Base-by-base conservation (phyloP, 352 stramenopile species). In the Hyphochytrium catenoides region DNA sequence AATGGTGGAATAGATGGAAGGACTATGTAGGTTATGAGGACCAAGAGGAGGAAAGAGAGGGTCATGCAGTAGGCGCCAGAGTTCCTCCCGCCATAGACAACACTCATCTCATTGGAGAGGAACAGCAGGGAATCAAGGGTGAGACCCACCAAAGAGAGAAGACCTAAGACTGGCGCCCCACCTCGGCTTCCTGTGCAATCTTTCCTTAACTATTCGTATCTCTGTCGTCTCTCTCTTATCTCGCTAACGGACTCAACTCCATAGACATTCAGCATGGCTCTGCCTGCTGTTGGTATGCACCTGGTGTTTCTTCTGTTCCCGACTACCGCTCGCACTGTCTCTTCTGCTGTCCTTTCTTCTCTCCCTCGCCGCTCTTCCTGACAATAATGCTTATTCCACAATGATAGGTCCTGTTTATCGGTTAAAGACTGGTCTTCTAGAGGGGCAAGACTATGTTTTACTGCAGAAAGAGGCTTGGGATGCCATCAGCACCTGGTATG, bases 1-100 rank as follows among this genome's bases (percentile, higher is more conserved):
- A 76, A 47, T 81, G 67, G 67, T 81, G 67, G 67, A 50, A 81
- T 42, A 56, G 61, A 32, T 81, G 67, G 67, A 59, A 57, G 26
- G 52, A 70, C 27, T 76, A 62, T 28, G 64, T 77, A 8, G 49
- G 47, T 26, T 77, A 60, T 23, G 50, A 70, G n/a, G 51, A 52
- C 11, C 44, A 51, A 15, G 31, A 34, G 3, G 23, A 25, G 5
- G 37, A n/a, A 11, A 36, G 16, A 3, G 37, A 37, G 23, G 26
- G 29, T 43, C 11, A 11, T 23, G 4, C 16, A 31, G 11, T 9
- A 15, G n/a, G 0, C 11, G 12, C 4, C 17, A 12, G 5, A 12
- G 16, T 11, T 9, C 7, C 4, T 8, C 26, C 26, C 16, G 18
- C 2, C 3, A 11, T 11, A 5, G n/a, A 24, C 27, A 27, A 5